Evolutionary conservation across 2,329 filamentous ascomycete species (phyloP).

Genomic region (Fusarium chlamydosporum): DNA sequence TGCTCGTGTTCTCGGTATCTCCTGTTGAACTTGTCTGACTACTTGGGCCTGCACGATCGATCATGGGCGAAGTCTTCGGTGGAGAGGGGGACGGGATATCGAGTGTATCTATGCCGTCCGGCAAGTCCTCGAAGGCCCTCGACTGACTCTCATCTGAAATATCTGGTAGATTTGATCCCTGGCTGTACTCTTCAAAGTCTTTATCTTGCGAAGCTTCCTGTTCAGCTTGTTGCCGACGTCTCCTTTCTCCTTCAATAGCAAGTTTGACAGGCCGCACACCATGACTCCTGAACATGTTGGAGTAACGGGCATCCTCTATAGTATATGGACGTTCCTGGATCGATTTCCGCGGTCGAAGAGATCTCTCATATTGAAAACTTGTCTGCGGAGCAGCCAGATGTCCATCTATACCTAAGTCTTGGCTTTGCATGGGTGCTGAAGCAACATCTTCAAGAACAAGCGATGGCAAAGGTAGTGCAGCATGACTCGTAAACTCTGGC

Average conservation of each 20-base stretch:
- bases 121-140: slow-evolving; percentile 34
- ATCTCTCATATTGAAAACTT: slow-evolving; percentile 60
- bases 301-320: slow-evolving; percentile 69
- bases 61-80: slow-evolving; percentile 49
- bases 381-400: slow-evolving; percentile 47
- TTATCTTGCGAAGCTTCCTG: slow-evolving; percentile 64
- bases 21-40: slow-evolving; percentile 55
- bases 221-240: slow-evolving; percentile 59
- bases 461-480: background rate
- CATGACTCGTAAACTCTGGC: slow-evolving; percentile 42
- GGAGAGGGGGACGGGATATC: slow-evolving; percentile 52
- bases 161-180: slow-evolving; percentile 55
- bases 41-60: slow-evolving; percentile 48
- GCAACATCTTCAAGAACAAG: slow-evolving; percentile 1
- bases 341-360: slow-evolving; percentile 70
- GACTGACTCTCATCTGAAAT: slow-evolving; percentile 57
- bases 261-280: slow-evolving; percentile 68
- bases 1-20: slow-evolving; percentile 57
- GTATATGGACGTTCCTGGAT: slow-evolving; percentile 73
- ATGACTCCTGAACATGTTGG: slow-evolving; percentile 66
- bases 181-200: slow-evolving; percentile 67
- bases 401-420: slow-evolving; percentile 37
- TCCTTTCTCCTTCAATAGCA: slow-evolving; percentile 50
- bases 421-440: slow-evolving; percentile 31
- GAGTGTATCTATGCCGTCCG: slow-evolving; percentile 42